Base-by-base conservation (phyloP, 352 stramenopile genomes). In the Phytophthora aleatoria region DNA sequence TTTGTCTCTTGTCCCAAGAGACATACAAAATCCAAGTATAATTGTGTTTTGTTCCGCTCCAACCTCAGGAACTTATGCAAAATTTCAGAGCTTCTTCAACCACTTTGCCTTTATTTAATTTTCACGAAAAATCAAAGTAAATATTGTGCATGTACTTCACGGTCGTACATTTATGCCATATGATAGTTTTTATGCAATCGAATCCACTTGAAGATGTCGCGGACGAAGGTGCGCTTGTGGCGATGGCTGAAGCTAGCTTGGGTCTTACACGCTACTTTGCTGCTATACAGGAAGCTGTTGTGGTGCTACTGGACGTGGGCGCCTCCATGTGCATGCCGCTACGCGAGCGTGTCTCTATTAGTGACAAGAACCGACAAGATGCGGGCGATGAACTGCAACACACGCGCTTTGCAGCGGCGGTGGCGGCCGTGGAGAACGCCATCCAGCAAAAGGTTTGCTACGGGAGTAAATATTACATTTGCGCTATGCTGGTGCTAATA, bases 281-380 rank as follows among this genome's bases (percentile, higher is more conserved):
- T 51, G 31, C 0, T 45, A 4, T 54, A 36, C 15, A 94, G 85
- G 83, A 94, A 67, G 83, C 81, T 10, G 73, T 76, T 6, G 77
- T 94, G 30, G 61, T 94, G 33, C 61, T 94, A 50, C 55, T 94
- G 64, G 82, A 92, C 52, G 82, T 76, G 6, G 82, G 85, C 13
- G 56, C 72, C 26, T 89, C 85, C 31, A 94, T 94, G 85, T 64
- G 70, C 50, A 30, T 71, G 44, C 67, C 76, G 28, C 68, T 94
- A 53, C 71, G 66, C 20, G 82, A 91, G 38, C 70, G 77, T 51
- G 36, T 61, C 42, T 16, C 53, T 11, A 47, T 42, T 24, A 57
- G 35, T 26, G 54, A 61, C n/a, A 72, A n/a, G 38, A 52, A 47
- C 54, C 48, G 50, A 57, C 56, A 20, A 13, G 57, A 62, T 10